Evolutionary conservation across 768 basidiomycete genomes (phyloP), one percentile per base, ranked within the genome.

Genomic region (Termitomyces sp.): DNA sequence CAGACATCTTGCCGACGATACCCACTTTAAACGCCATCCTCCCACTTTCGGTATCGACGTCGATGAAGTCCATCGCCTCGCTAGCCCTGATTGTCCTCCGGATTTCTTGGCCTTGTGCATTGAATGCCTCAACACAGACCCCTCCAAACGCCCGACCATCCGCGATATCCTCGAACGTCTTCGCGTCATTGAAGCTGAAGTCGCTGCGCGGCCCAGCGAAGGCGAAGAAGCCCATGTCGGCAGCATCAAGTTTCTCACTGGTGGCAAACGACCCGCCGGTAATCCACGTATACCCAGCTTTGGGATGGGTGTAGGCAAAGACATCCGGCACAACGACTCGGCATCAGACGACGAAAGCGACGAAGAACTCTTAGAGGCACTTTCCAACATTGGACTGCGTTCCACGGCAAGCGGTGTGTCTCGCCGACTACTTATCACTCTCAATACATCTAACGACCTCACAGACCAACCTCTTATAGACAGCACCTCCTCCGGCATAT

Each of bases 201-300:
- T 98, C 4, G 76, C 96, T 8, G 73, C 83, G 12, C 81, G 89
- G 7, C 82, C 87, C 1, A 79, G 78, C 9, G 88, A 89, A 62
- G 80, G 79, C 8, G 85, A 86, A 36, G 87, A 90, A 63, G 79
- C 86, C 48, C 91, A 95, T 73, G 82, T 96, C 38, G 94, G 94
- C 7, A 94, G 91, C 62, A 78, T 97, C 75, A 90, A 88, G 67
- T 89, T 96, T 62, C 84, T 96, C 79, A 84, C 87, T 0, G 84
- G 85, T 11, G 79, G 80, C 4, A 89, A 84, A 71, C 81, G 88
- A 18, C 83, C 86, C 8, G 74, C 74, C 13, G 73, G 75, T 4
- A 84, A 78, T 0, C 90, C 88, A n/a, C 80, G 93, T 16, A 95
- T 95, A 62, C 92, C 92, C 0, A 94, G 91, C 74, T 95, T 95